Base-by-base conservation (phyloP, 148 eudicot species). In the Spergularia bocconei region DNA sequence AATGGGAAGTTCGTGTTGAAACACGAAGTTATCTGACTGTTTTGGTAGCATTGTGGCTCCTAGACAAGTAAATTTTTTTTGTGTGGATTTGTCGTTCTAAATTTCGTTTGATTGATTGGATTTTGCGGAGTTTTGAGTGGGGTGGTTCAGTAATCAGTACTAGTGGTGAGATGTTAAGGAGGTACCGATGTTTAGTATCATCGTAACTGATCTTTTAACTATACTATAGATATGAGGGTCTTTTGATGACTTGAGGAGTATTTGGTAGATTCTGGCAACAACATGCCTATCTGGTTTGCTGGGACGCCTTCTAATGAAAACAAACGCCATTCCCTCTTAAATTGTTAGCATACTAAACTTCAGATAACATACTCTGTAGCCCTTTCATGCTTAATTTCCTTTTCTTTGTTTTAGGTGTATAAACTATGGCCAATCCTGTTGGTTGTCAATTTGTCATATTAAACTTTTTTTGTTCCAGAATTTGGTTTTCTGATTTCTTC, bases 351-450 rank as follows among this genome's bases (percentile, higher is more conserved):
- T 36, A 1, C 4, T 5, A 13, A 33, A 63, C 61, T 57, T 57
- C 16, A 7, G n/a, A 63, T 29, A 63, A 63, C 51, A 16, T 65
- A 11, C 47, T 15, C 51, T 25, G 5, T 7, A 65, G 23, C 69
- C 51, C 19, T 64, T 41, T 65, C 51, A 65, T n/a, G 48, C 67
- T 63, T 63, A 63, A 23, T 60, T 11, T 21, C 67, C 11, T 38
- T 44, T 29, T 33, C 7, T 36, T 4, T 19, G 20, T 15, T 73
- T 63, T 13, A 4, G 44, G 51, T 63, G 67, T 63, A 39, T 8
- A 38, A 65, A 16, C 23, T 17, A 39, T 21, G 38, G 38, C 36
- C 64, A 12, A 12, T 21, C 11, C 19, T 47, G 16, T 63, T 21
- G 16, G n/a, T 1, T 11, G 67, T 36, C 47, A 63, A 7, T 9